phyloP scores from a whole-genome alignment of 2,329 filamentous ascomycete genomes.

The Pseudogymnoascus sp. region DNA sequence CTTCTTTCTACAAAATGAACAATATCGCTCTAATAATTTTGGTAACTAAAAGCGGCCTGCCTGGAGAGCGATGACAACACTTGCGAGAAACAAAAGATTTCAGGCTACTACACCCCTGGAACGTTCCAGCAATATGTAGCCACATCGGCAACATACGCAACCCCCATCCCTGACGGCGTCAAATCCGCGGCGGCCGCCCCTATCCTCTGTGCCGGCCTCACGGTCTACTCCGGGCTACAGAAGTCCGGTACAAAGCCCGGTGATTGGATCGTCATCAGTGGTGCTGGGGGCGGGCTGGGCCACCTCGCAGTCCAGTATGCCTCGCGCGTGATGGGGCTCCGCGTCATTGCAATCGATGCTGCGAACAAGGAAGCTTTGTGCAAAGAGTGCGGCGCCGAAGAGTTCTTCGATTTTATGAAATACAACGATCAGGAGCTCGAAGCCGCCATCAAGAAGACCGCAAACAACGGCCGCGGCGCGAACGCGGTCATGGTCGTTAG shows the following conservation, averaged over 20 bases:
- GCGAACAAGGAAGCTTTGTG: slow-evolving; percentile 53
- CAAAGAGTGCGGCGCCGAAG: slow-evolving; percentile 53
- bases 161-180: slow-evolving; percentile 58
- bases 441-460: slow-evolving; percentile 46
- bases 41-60: slow-evolving; percentile 27
- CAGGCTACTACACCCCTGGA: slow-evolving; percentile 60
- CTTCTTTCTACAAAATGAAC: too few relatives aligned
- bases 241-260: slow-evolving; percentile 46
- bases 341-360: slow-evolving; percentile 59
- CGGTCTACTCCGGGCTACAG: slow-evolving; percentile 56
- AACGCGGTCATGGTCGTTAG: slow-evolving; percentile 54
- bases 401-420: slow-evolving; percentile 56
- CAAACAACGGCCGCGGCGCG: slow-evolving; percentile 45
- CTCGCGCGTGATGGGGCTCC: slow-evolving; percentile 49
- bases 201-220: slow-evolving; percentile 61
- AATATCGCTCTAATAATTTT: too few relatives aligned
- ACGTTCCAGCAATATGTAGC: slow-evolving; percentile 67
- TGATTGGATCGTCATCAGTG: slow-evolving; percentile 44
- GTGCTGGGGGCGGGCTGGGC: slow-evolving; percentile 56
- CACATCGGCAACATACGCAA: slow-evolving; percentile 59
- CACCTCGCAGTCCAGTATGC: slow-evolving; percentile 56
- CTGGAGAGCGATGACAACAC: slow-evolving; percentile 55
- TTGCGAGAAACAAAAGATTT: slow-evolving; percentile 54
- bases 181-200: slow-evolving; percentile 55
- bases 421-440: slow-evolving; percentile 38